These are phyloP conservation scores for Pythium folliculosum DNA, from an alignment of 352 stramenopile species.

Conservation along the genomic window DNA sequence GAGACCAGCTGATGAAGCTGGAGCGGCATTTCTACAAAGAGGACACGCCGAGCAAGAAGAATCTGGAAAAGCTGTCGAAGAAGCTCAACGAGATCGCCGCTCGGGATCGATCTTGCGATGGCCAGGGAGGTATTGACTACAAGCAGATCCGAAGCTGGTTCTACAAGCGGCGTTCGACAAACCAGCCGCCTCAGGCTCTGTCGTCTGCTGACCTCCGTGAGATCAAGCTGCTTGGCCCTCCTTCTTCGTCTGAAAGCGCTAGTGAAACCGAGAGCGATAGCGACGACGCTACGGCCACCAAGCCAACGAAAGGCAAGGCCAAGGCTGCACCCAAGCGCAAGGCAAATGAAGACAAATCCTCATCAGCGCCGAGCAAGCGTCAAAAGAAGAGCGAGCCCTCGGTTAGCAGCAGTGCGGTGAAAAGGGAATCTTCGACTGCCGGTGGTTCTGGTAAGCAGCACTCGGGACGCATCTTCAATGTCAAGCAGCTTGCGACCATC, in stretches of 20 bases:
- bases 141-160: constrained; percentile 89
- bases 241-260: constrained; percentile 49
- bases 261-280: constrained; percentile 75
- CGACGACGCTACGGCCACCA: constrained; percentile 36
- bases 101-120: constrained; percentile 52
- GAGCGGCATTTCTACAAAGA: constrained; percentile 85
- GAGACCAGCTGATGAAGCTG: constrained; percentile 76
- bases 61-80: constrained; percentile 71
- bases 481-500: constrained; percentile 83
- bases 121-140: constrained; percentile 75
- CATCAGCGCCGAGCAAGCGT: constrained; percentile 17
- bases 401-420: constrained; percentile 33
- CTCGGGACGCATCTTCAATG: constrained; percentile 77
- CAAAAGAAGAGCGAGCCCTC: constrained; percentile 33
- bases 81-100: constrained; percentile 73
- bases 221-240: constrained; percentile 35
- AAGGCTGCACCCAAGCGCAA: constrained; percentile 17
- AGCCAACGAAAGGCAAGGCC: constrained; percentile 16
- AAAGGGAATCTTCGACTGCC: constrained; percentile 28
- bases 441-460: constrained; percentile 29
- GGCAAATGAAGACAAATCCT: constrained; percentile 19
- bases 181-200: constrained; percentile 72
- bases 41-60: constrained; percentile 80
- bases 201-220: constrained; percentile 52
- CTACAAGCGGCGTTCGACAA: constrained; percentile 83